phyloP scores from a whole-genome alignment of 2,329 filamentous ascomycete genomes.

The Exutisphaerella laricina region DNA sequence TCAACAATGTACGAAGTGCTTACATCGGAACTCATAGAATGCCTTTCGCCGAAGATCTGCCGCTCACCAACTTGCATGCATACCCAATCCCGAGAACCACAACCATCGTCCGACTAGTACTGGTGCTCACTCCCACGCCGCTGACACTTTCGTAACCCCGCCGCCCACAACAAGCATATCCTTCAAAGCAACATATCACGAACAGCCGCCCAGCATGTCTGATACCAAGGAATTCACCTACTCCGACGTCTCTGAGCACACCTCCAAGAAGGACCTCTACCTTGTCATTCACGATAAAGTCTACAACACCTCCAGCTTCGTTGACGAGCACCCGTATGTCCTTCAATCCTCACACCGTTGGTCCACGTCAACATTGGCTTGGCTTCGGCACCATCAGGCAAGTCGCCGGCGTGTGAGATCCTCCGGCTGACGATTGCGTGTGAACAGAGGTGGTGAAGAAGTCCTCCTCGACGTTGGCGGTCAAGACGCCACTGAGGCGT shows the following conservation, averaged over 20 bases:
- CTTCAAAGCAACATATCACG: too few species aligned
- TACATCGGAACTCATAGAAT: too few species aligned
- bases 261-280: conserved; percentile 89
- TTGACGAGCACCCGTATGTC: conserved; percentile 91
- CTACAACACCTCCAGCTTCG: conserved; percentile 82
- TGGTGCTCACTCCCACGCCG: not conserved
- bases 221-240: conserved; percentile 62
- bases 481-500: conserved; percentile 94
- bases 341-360: conserved; percentile 1
- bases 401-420: not conserved
- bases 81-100: too few species aligned
- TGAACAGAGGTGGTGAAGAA: conserved; percentile 84
- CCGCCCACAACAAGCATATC: not conserved
- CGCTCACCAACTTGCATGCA: too few species aligned
- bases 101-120: not conserved
- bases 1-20: too few species aligned
- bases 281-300: conserved; percentile 94
- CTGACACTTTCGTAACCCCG: too few species aligned
- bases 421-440: conserved; percentile 1
- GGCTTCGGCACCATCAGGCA: not conserved
- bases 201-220: conserved; percentile 41
- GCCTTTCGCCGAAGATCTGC: too few species aligned
- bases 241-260: conserved; percentile 77
- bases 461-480: conserved; percentile 93
- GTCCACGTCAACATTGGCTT: not conserved